Evolutionary conservation across 345 rosid genomes (phyloP).

Genomic region (Alliaria petiolata): DNA sequence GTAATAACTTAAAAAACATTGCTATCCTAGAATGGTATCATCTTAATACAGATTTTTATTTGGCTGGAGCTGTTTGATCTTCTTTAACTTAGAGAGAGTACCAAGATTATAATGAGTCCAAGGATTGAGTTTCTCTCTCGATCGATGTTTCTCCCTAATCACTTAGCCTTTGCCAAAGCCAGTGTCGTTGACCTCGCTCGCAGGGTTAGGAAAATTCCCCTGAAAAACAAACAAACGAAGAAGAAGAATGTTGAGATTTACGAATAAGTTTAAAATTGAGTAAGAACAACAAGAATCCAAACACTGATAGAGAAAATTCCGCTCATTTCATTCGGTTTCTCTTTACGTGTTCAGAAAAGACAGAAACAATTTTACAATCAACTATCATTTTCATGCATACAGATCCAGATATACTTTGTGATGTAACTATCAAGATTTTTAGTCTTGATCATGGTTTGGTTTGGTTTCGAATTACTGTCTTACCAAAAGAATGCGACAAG

Average conservation of each 20-base stretch:
- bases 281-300: neutral
- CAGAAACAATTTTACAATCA: neutral
- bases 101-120: neutral
- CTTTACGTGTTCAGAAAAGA: neutral
- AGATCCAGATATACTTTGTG: neutral
- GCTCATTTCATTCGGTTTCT: neutral
- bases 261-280: neutral
- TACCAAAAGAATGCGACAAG: constrained; percentile 75
- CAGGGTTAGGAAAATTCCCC: constrained; percentile 92
- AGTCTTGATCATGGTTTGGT: neutral
- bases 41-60: constrained; percentile 19
- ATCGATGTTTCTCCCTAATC: neutral
- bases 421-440: neutral
- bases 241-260: neutral
- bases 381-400: neutral
- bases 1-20: constrained; percentile 23
- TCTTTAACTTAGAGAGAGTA: constrained; percentile 12
- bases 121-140: neutral
- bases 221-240: constrained; percentile 27
- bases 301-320: neutral
- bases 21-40: constrained; percentile 20
- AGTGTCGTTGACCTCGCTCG: constrained; percentile 60
- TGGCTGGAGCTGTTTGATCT: neutral
- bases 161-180: constrained; percentile 43
- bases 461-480: neutral